Evolutionary conservation across 495 filamentous ascomycete species (phyloP), one percentile per base, ranked within the genome.

Genomic region (Pseudevernia furfuracea): DNA sequence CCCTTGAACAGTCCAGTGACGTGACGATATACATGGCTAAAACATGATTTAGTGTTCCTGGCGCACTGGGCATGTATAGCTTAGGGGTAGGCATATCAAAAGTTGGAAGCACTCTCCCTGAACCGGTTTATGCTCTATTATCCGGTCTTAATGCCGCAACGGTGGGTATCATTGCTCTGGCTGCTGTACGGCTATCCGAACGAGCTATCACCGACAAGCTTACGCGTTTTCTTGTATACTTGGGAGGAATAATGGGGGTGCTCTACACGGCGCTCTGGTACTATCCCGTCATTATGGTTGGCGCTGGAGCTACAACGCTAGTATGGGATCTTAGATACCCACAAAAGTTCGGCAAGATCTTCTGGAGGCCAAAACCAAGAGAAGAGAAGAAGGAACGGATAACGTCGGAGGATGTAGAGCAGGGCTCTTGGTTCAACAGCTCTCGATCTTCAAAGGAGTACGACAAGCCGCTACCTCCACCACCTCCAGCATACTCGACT

Each of bases 211-310:
- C 82, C 0, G 90, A 95, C 67, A 80, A 78, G 58, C 44, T 92
- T 37, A 86, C 89, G 0, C 75, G 90, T 2, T 77, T 89, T 17
- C 67, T 92, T 2, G 84, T 95, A 1, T 84, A 90, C 61, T 69
- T 90, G n/a, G 83, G 82, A 21, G 90, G 77, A 28, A 77, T 81
- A 4, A 87, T 86, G 0, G 90, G 89, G 9, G 74, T 93, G 72
- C 80, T 87, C 49, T 92, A 93, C 66, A 91, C 84, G 62, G 84
- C 89, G 0, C 74, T 92, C 0, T 95, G 89, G 90, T 95, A 91
- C 69, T 93, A 92, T 66, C 90, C 90, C 0, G 71, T 89, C 1
- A 69, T 95, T 12, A 87, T 93, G 80, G 61, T 85, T 15, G 75
- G 76, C 19, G 89, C 85, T 0, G 75, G 86, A 38, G 5, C 80